phyloP scores from a whole-genome alignment of 2,329 filamentous ascomycete genomes.

The Colletotrichum paranaense region DNA sequence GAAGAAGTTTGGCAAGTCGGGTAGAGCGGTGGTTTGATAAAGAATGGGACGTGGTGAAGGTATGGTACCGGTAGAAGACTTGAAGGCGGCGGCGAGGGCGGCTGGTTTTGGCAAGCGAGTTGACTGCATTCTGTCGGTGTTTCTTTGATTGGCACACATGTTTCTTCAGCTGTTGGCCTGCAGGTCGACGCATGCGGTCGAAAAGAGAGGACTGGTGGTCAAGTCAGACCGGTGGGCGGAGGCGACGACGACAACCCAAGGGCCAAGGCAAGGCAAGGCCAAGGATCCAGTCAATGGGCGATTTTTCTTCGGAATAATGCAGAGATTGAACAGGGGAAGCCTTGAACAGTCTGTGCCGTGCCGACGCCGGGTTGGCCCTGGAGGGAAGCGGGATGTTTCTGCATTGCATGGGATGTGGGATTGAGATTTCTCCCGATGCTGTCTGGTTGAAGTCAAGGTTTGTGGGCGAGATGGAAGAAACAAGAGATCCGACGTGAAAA shows the following conservation, averaged over 20 bases:
- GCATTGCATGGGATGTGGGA: background rate
- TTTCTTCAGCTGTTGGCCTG: background rate
- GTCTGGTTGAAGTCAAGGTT: background rate
- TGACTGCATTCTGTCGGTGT: background rate
- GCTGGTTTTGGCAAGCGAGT: background rate
- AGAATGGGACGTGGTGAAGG: background rate
- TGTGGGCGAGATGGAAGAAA: background rate
- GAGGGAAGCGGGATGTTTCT: background rate
- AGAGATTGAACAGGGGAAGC: background rate
- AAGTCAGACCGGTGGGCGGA: background rate
- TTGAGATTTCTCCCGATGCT: background rate
- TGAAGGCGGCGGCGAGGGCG: background rate
- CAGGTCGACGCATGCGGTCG: constrained; percentile 27
- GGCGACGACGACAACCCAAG: background rate
- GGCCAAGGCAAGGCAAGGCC: background rate
- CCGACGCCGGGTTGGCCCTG: background rate
- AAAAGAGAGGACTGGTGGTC: background rate
- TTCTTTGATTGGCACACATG: background rate
- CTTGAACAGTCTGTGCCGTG: background rate
- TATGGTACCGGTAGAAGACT: background rate
- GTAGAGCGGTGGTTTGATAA: background rate
- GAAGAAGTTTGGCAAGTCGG: background rate
- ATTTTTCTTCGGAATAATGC: background rate
- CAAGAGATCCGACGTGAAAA: background rate
- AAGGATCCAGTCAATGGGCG: background rate